phyloP scores from a whole-genome alignment of 139 green algal genomes.

The Chloropicon primus region DNA sequence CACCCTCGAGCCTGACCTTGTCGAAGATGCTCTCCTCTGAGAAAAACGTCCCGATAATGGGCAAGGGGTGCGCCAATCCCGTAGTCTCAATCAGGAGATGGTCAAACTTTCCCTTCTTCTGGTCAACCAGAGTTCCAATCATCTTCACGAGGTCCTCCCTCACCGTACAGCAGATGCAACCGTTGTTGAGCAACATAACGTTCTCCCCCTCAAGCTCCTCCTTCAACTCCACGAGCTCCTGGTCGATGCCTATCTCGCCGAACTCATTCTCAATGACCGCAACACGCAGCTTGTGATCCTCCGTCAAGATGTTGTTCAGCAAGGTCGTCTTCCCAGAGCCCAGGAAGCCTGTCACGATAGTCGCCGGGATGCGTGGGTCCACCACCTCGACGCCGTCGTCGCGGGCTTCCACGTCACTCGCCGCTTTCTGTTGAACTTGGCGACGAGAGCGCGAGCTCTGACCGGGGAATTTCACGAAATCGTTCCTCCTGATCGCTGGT shows the following conservation, averaged over 20 bases:
- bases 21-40: conserved; percentile 37
- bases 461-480: too few relatives aligned
- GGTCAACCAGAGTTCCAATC: conserved; percentile 52
- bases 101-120: conserved; percentile 43
- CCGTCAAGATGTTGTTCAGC: conserved; percentile 80
- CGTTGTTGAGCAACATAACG: conserved; percentile 86
- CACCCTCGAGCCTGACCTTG: conserved; percentile 64
- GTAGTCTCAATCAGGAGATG: conserved; percentile 95
- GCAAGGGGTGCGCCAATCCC: conserved; percentile 74
- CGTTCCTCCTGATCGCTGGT: too few relatives aligned
- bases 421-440: too few relatives aligned
- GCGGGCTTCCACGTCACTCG: neutral
- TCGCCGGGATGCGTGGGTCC: neutral
- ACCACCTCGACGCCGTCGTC: too few relatives aligned
- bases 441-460: too few relatives aligned
- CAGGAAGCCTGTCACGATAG: conserved; percentile 87
- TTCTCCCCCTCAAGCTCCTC: conserved; percentile 42
- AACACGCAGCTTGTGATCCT: conserved; percentile 73
- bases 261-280: conserved; percentile 87
- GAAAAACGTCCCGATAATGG: conserved; percentile 89
- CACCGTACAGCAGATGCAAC: conserved; percentile 92
- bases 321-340: conserved; percentile 77
- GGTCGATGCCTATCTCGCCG: conserved; percentile 66
- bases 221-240: conserved; percentile 39
- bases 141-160: conserved; percentile 75